Conservation (phyloP, 306 rosid genomes). For the Ceratonia siliqua region DNA sequence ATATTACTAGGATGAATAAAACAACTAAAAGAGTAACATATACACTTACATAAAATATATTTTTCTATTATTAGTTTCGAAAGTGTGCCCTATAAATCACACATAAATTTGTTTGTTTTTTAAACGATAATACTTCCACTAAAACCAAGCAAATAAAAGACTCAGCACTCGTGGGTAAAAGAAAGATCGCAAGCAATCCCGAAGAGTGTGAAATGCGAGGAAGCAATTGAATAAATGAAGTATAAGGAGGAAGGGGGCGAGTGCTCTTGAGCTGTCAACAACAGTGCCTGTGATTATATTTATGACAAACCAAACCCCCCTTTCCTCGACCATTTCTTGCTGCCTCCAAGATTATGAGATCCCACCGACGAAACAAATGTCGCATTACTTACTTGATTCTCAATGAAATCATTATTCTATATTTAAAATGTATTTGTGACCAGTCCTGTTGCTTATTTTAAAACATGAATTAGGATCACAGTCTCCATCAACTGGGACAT, state of each 20-base stretch:
- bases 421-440: too few relatives aligned
- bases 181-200: not conserved
- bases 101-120: too few relatives aligned
- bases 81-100: not conserved
- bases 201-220: not conserved
- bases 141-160: too few relatives aligned
- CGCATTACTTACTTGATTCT: not conserved
- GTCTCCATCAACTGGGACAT: not conserved
- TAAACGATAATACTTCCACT: too few relatives aligned
- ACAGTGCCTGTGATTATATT: not conserved
- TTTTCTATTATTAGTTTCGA: not conserved
- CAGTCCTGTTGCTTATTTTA: too few relatives aligned
- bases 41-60: too few relatives aligned
- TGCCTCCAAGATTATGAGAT: not conserved
- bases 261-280: not conserved
- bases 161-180: too few relatives aligned
- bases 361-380: not conserved
- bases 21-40: too few relatives aligned
- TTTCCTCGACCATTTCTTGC: too few relatives aligned
- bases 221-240: not conserved
- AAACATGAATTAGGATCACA: not conserved
- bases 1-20: not conserved
- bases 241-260: not conserved
- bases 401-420: too few relatives aligned
- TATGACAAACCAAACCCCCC: constrained; percentile 15